A percentile compares a stretch with the other conserved stretches of the same genome.
Evolutionary conservation across 352 stramenopile species (phyloP).

Genomic region (Phytophthora palmivora): DNA sequence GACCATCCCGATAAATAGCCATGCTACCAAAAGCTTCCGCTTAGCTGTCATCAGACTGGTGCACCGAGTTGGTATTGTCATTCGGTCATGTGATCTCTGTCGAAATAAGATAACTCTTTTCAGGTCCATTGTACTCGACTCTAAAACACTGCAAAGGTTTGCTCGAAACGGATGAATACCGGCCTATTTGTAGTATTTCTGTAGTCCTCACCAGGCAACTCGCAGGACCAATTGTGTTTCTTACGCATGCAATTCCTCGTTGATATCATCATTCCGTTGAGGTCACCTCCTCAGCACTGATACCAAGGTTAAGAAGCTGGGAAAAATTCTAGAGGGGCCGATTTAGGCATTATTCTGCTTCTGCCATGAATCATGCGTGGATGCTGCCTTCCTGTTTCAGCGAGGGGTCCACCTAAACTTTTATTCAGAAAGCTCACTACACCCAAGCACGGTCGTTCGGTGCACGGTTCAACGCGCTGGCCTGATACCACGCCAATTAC

Average conservation of each 20-base stretch:
- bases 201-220: too few relatives aligned
- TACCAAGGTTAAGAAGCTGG: constrained; percentile 1
- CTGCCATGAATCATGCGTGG: constrained; percentile 26
- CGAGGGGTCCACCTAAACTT: constrained; percentile 13
- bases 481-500: constrained; percentile 18
- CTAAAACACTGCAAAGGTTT: too few relatives aligned
- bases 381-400: constrained; percentile 14
- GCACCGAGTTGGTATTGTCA: neutral
- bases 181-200: too few relatives aligned
- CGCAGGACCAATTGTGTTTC: too few relatives aligned
- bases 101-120: neutral
- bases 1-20: constrained; percentile 7
- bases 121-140: neutral
- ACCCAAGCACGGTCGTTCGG: constrained; percentile 16
- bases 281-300: too few relatives aligned
- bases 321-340: constrained; percentile 3
- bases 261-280: too few relatives aligned
- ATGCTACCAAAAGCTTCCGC: constrained; percentile 6
- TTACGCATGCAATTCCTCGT: too few relatives aligned
- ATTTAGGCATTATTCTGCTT: constrained; percentile 12
- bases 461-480: constrained; percentile 14
- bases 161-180: too few relatives aligned
- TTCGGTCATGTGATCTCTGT: too few relatives aligned
- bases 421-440: constrained; percentile 18
- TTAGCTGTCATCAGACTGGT: constrained; percentile 2